Conservation (phyloP, 2,329 filamentous ascomycete species). For the Scortechinia acanthostroma region DNA sequence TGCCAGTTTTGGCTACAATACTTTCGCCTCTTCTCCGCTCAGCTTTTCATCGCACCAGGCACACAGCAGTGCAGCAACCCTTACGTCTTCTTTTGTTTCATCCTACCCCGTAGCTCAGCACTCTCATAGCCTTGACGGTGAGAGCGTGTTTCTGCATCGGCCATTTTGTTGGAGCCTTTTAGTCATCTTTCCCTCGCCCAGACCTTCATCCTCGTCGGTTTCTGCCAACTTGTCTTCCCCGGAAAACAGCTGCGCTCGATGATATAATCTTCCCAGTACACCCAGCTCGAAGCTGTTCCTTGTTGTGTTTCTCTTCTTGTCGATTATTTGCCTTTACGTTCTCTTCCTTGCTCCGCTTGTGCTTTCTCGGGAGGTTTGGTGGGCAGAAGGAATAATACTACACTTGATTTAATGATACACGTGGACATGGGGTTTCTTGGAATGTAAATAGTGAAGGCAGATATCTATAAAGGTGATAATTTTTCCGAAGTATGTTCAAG, state of each 20-base stretch:
- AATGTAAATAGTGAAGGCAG: not conserved
- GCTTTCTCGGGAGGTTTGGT: not conserved
- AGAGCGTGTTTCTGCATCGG: no score
- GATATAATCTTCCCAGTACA: not conserved
- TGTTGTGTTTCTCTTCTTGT: not conserved
- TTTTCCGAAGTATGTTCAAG: no score
- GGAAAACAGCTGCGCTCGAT: no score
- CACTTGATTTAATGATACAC: slow-evolving; percentile 1
- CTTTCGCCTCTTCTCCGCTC: not conserved
- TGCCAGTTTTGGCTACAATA: not conserved
- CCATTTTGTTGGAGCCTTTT: no score
- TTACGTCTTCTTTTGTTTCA: not conserved
- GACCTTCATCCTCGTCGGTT: not conserved
- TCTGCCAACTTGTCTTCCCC: not conserved
- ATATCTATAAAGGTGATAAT: not conserved
- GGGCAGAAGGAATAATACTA: not conserved
- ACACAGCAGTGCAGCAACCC: not conserved
- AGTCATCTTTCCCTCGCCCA: no score
- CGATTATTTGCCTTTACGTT: not conserved
- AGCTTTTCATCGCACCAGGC: no score
- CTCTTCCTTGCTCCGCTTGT: not conserved
- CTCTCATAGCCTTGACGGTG: no score
- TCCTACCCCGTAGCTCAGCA: no score
- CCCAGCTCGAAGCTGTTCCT: not conserved
- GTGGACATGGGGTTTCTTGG: not conserved